These are phyloP conservation scores for Pycnococcus provasolii DNA, from an alignment of 139 green algal species.

Conservation along the genomic window DNA sequence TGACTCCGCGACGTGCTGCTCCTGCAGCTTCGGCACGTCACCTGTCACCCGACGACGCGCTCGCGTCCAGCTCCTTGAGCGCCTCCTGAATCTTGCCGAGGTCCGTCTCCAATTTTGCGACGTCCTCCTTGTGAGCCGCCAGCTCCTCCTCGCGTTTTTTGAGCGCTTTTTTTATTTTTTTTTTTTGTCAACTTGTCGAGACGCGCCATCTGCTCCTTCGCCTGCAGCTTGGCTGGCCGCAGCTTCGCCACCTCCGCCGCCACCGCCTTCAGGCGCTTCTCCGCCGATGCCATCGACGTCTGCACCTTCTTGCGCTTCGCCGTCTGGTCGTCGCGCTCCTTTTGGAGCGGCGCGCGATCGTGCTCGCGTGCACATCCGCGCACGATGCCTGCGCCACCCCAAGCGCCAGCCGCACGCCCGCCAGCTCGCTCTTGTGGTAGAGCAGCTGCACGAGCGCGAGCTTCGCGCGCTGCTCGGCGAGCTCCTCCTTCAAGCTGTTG, in stretches of 20 bases:
- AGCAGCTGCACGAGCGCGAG: slow-evolving; percentile 63
- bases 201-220: slow-evolving; percentile 33
- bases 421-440: slow-evolving; percentile 44
- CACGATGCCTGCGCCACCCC: background rate
- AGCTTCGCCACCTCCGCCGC: slow-evolving; percentile 52
- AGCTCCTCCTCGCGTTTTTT: slow-evolving; percentile 19
- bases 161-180: slow-evolving; percentile 8
- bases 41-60: background rate
- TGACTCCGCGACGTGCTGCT: slow-evolving; percentile 6
- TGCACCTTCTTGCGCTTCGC: slow-evolving; percentile 38
- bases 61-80: slow-evolving; percentile 14
- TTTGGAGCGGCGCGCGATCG: slow-evolving; percentile 11
- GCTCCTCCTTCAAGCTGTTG: slow-evolving; percentile 51
- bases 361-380: background rate
- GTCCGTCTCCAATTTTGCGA: slow-evolving; percentile 14
- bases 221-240: slow-evolving; percentile 22
- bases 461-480: slow-evolving; percentile 40
- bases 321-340: slow-evolving; percentile 26
- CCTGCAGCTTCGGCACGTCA: background rate
- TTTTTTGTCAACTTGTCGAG: slow-evolving; percentile 9
- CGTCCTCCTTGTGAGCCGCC: slow-evolving; percentile 7
- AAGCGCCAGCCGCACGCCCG: slow-evolving; percentile 29
- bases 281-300: slow-evolving; percentile 49
- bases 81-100: slow-evolving; percentile 22
- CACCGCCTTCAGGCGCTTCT: slow-evolving; percentile 62